A percentile compares a stretch with the other conserved stretches of the same genome.
Evolutionary conservation across 352 stramenopile genomes (phyloP).

Genomic region (Phytophthora litchii): DNA sequence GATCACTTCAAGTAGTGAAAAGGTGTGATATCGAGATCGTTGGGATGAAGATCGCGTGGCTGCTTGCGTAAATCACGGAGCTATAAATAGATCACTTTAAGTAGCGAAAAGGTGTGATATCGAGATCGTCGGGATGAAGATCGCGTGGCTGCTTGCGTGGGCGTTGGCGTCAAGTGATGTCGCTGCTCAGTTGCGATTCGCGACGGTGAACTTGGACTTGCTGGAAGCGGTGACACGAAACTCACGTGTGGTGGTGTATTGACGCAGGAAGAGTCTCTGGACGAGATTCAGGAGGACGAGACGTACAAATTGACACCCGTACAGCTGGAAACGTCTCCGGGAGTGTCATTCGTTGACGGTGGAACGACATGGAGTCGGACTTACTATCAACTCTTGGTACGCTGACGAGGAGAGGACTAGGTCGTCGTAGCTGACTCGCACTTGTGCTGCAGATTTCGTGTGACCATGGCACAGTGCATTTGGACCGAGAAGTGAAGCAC

Average conservation of each 20-base stretch:
- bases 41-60: slow-evolving; percentile 29
- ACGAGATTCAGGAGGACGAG: slow-evolving; percentile 28
- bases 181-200: slow-evolving; percentile 16
- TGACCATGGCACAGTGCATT: slow-evolving; percentile 25
- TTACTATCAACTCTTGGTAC: slow-evolving; percentile 25
- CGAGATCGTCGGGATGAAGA: slow-evolving; percentile 16
- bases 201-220: slow-evolving; percentile 12
- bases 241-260: slow-evolving; percentile 1
- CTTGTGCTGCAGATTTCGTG: slow-evolving; percentile 29
- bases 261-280: slow-evolving; percentile 26
- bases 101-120: background rate
- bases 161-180: slow-evolving; percentile 1
- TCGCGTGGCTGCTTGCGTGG: slow-evolving; percentile 20
- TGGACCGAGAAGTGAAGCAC: slow-evolving; percentile 11
- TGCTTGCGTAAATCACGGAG: slow-evolving; percentile 1
- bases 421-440: background rate
- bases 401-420: background rate
- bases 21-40: background rate
- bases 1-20: background rate
- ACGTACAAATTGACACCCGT: slow-evolving; percentile 11
- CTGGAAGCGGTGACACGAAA: background rate
- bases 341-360: background rate
- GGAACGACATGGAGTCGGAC: slow-evolving; percentile 12
- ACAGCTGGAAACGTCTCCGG: slow-evolving; percentile 13
- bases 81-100: slow-evolving; percentile 28